Evolutionary conservation across 177 flowering plant genomes (phyloP).

Genomic region (Vitis hybrid): DNA sequence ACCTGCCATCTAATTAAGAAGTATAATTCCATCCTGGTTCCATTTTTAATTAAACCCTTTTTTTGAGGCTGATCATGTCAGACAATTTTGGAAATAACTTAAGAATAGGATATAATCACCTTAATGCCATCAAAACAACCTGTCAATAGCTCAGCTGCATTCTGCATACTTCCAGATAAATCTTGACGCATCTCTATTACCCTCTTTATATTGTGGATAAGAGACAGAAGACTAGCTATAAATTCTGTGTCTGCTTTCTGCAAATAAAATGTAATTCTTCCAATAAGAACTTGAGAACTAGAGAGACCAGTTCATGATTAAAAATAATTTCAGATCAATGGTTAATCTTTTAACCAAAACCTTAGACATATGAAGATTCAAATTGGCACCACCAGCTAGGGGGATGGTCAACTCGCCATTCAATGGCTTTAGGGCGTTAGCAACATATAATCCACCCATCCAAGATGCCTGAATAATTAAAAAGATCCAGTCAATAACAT

Average conservation of each 20-base stretch:
- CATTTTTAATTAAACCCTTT: background rate
- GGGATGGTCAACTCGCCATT: constrained; percentile 58
- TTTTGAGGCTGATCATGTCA: background rate
- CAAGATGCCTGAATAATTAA: constrained; percentile 58
- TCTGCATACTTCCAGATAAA: constrained; percentile 27
- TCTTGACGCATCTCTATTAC: constrained; percentile 53
- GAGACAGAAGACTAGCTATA: constrained; percentile 37
- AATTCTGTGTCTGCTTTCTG: constrained; percentile 75
- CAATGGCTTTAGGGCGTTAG: constrained; percentile 31
- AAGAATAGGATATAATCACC: constrained; percentile 35
- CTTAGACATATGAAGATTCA: constrained; percentile 74
- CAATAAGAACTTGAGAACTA: constrained; percentile 1
- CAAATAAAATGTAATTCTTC: constrained; percentile 17
- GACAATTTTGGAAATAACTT: background rate
- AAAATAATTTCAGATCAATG: background rate
- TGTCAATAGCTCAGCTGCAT: constrained; percentile 57
- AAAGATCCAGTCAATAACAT: background rate
- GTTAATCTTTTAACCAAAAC: constrained; percentile 27
- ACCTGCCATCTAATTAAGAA: background rate
- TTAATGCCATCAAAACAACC: constrained; percentile 74
- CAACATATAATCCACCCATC: constrained; percentile 84
- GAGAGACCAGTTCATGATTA: background rate
- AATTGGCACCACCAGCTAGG: constrained; percentile 42
- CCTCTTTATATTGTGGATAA: constrained; percentile 45
- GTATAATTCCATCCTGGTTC: background rate